Evolutionary conservation across 768 basidiomycete species (phyloP), one percentile per base, ranked within the genome.

Genomic region (Phanerodontia chrysosporium): DNA sequence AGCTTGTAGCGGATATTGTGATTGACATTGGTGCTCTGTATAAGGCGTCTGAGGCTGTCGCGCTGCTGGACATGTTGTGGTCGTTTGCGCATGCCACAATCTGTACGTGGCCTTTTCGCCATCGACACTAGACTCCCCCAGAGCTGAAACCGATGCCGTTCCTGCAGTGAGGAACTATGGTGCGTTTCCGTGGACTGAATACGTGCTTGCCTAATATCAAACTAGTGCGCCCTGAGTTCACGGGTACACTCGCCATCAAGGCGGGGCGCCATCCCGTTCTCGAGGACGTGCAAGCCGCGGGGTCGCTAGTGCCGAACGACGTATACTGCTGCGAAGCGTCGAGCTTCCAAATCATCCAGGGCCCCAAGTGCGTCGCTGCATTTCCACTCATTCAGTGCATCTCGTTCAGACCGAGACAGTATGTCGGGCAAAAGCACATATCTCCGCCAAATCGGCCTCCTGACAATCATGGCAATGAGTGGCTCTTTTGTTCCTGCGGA

Each of bases 401-500:
- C n/a, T n/a, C n/a, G n/a, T n/a, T n/a, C n/a, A n/a, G n/a, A n/a
- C n/a, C n/a, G n/a, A n/a, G n/a, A n/a, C 61, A 87, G 85, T 67
- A 89, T 87, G 86, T 85, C n/a, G n/a, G 94, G 95, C 0, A 98
- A 99, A 73, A 95, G 92, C 69, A 98, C 95, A 0, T 96, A 95
- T 66, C 75, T 99, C 16, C 83, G 88, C 14, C 95, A 98, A 71
- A 83, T 92, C 29, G 95, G 88, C 1, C 77, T 98, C 2, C 73
- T 98, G 46, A 79, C 84, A 1, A 76, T 95, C 35, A 89, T 96
- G 84, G 93, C 92, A 0, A 89, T 94, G 84, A 86, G 87, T 60
- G 90, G 95, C 0, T 93, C 87, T 71, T 96, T 90, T 66, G 91
- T 99, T 4, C 94, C 97, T 1, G 94, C 93, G 0, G 89, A 92